phyloP scores from a whole-genome alignment of 2,329 filamentous ascomycete species.

The Talaromyces amestolkiae region DNA sequence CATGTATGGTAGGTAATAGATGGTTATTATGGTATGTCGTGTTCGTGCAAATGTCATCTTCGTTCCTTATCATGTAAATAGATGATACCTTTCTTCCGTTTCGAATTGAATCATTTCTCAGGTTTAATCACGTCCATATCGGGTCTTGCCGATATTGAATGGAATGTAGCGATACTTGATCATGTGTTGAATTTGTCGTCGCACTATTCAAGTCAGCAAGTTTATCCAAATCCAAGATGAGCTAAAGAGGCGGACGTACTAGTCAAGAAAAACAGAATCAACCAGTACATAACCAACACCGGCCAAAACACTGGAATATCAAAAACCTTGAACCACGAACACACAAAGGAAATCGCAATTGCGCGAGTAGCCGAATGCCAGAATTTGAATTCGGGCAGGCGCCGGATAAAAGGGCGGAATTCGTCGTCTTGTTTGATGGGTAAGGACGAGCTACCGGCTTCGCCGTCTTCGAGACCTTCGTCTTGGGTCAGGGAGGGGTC shows the following conservation, averaged over 20 bases:
- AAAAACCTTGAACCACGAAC: slow-evolving; percentile 91
- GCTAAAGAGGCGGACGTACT: slow-evolving; percentile 60
- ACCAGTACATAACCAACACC: slow-evolving; percentile 96
- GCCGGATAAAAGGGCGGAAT: slow-evolving; percentile 93
- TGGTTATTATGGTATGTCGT: neutral
- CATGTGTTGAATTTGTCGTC: slow-evolving; percentile 99
- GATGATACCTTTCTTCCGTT: neutral
- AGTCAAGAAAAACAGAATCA: slow-evolving; percentile 92
- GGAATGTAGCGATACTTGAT: slow-evolving; percentile 99
- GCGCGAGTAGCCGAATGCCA: slow-evolving; percentile 95
- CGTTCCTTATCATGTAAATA: slow-evolving; percentile 2
- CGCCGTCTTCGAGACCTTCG: slow-evolving; percentile 93
- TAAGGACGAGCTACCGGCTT: slow-evolving; percentile 63
- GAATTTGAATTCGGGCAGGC: slow-evolving; percentile 99
- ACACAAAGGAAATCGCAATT: slow-evolving; percentile 75
- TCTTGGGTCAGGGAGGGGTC: slow-evolving; percentile 94
- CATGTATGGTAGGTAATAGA: neutral
- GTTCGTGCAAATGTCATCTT: slow-evolving; percentile 7
- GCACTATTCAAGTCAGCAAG: slow-evolving; percentile 59
- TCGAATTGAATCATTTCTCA: neutral
- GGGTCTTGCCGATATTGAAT: slow-evolving; percentile 86
- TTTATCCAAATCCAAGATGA: neutral
- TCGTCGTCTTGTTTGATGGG: slow-evolving; percentile 97
- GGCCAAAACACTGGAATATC: slow-evolving; percentile 99
- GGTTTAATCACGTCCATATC: slow-evolving; percentile 53